phyloP scores from a whole-genome alignment of 2,329 filamentous ascomycete genomes.

The Fusarium phyllophilum region DNA sequence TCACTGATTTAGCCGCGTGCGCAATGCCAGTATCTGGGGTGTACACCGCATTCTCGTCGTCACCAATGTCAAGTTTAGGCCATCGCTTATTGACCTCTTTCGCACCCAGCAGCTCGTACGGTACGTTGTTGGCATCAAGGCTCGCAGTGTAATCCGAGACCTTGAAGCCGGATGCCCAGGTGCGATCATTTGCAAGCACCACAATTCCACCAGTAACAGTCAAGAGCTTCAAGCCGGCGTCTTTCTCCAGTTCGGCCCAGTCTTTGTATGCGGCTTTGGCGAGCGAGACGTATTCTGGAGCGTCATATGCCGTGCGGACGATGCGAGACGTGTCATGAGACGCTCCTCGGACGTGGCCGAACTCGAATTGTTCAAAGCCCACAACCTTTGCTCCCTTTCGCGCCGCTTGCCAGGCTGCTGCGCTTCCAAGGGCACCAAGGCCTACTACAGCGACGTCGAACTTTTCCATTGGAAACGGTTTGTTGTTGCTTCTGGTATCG shows the following conservation, averaged over 20 bases:
- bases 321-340: slow-evolving; percentile 10
- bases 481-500: not conserved
- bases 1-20: not conserved
- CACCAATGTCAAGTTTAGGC: not conserved
- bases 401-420: not conserved
- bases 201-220: not conserved
- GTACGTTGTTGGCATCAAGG: not conserved
- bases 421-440: not conserved
- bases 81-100: not conserved
- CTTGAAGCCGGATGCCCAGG: not conserved
- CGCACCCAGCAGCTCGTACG: not conserved
- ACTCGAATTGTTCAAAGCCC: slow-evolving; percentile 5
- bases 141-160: not conserved
- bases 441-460: not conserved
- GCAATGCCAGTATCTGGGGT: slow-evolving; percentile 8
- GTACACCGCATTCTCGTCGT: not conserved
- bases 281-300: not conserved
- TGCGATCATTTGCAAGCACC: not conserved
- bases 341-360: not conserved
- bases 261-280: slow-evolving; percentile 2
- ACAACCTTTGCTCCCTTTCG: not conserved
- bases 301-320: not conserved
- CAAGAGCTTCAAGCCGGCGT: not conserved
- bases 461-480: not conserved
- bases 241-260: slow-evolving; percentile 1